Base-by-base conservation (phyloP, 306 rosid genomes). In the Potentilla sterilis region DNA sequence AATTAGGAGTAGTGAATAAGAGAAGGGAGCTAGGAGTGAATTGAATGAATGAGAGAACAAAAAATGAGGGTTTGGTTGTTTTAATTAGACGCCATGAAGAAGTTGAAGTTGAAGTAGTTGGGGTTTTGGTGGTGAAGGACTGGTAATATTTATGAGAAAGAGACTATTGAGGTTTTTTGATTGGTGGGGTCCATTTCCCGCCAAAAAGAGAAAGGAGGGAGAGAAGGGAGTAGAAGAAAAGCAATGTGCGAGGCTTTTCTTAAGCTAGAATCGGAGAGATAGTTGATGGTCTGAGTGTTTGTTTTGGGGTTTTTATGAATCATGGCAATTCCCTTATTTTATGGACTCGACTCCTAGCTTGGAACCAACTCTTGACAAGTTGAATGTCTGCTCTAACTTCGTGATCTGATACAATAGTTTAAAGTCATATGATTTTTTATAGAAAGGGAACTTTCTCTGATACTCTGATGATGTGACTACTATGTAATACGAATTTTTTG, bases 191-290 rank as follows among this genome's bases (percentile, higher is more conserved):
- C 88, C 87, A 59, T 22, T 15, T 85, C 89, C 88, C 91, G 93
- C 96, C 89, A 88, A 78, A 86, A 57, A 24, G n/a, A 81, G 43
- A 67, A 2, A 51, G 0, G 38, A 22, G 46, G 5, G 15, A 41
- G 42, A 55, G 67, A 40, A 58, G 82, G 84, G 83, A 89, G 93
- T 89, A 78, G 86, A 91, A 93, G 92, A 94, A 85, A 91, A 89
- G 98, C 86, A 81, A 87, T 9, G 57, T 15, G 28, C 1, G 34
- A 28, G 54, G 16, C 22, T 7, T 22, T 7, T 44, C 2, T 44
- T 2, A 44, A 44, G 48, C 43, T 41, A 6, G 9, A 44, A 3
- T 2, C 9, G 48, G 13, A 44, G 32, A 57, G 63, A 57, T 57
- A 22, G 63, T 38, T 59, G 38, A 28, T 24, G 65, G 38, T 59